Conservation (phyloP, 495 filamentous ascomycete species). For the Neurospora tetrasperma region DNA sequence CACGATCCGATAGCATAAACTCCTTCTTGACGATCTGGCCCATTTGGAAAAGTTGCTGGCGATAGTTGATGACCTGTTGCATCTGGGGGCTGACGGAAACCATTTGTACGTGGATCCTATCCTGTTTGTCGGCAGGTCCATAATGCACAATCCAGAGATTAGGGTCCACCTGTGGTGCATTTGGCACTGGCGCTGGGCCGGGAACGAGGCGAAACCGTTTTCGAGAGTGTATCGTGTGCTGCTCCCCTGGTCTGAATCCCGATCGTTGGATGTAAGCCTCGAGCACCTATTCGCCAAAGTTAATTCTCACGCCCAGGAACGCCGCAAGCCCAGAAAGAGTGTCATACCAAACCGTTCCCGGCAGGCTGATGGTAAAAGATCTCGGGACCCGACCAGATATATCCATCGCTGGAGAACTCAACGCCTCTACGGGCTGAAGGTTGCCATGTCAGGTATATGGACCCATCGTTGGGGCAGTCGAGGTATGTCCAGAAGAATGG, state of each 20-base stretch:
- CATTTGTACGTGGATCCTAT: slow-evolving; percentile 55
- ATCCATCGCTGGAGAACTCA: slow-evolving; percentile 80
- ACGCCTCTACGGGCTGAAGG: slow-evolving; percentile 53
- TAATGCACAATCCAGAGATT: slow-evolving; percentile 95
- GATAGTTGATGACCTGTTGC: slow-evolving; percentile 50
- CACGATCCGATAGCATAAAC: slow-evolving; percentile 82
- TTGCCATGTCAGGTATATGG: slow-evolving; percentile 79
- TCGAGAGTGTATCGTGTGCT: slow-evolving; percentile 60
- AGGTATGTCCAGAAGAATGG: slow-evolving; percentile 90
- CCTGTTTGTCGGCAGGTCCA: slow-evolving; percentile 54
- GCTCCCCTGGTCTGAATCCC: slow-evolving; percentile 64
- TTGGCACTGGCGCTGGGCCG: slow-evolving; percentile 47
- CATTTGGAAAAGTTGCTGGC: slow-evolving; percentile 59
- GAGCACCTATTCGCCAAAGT: slow-evolving; percentile 36
- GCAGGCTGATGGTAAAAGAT: slow-evolving; percentile 56
- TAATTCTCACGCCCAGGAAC: slow-evolving; percentile 1
- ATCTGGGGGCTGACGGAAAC: slow-evolving; percentile 50
- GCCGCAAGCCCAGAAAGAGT: neutral
- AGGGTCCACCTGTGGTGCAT: slow-evolving; percentile 58
- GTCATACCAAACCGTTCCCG: slow-evolving; percentile 62
- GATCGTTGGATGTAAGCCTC: slow-evolving; percentile 75
- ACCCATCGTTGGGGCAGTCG: slow-evolving; percentile 68
- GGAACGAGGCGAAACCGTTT: slow-evolving; percentile 74
- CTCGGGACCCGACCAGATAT: slow-evolving; percentile 78
- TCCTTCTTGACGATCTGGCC: slow-evolving; percentile 83